A percentile compares a stretch with the other conserved stretches of the same genome.
Evolutionary conservation across 441 rosid species (phyloP).

Genomic region (Cnidoscolus chayamansa): DNA sequence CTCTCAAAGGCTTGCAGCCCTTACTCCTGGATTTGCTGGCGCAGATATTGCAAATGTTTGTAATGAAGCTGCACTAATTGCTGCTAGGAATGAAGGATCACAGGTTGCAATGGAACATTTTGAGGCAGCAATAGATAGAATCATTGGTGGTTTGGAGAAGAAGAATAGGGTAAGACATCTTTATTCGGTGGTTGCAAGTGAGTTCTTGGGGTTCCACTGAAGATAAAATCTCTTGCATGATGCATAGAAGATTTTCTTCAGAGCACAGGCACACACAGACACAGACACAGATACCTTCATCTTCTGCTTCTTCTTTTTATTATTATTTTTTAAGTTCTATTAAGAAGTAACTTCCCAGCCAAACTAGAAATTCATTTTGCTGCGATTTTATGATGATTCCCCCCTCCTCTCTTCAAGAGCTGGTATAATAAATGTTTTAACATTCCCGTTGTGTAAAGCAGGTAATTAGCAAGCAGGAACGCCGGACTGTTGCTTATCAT

Average conservation of each 20-base stretch:
- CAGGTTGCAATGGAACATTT: conserved; percentile 56
- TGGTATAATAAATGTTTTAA: neutral
- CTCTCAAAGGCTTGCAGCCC: conserved; percentile 70
- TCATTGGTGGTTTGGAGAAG: conserved; percentile 73
- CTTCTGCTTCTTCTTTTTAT: too few relatives aligned
- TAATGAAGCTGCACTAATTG: conserved; percentile 74
- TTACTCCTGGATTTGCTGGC: conserved; percentile 72
- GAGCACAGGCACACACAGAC: neutral
- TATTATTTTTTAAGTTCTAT: neutral
- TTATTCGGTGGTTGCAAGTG: neutral
- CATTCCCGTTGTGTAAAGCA: conserved; percentile 25
- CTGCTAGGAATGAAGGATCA: conserved; percentile 50
- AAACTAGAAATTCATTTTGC: neutral
- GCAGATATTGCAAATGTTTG: conserved; percentile 79
- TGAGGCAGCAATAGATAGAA: conserved; percentile 65
- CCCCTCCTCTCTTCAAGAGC: neutral
- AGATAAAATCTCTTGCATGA: neutral
- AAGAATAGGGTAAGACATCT: conserved; percentile 49
- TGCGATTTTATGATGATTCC: neutral
- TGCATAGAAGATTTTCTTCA: neutral
- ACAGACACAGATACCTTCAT: too few relatives aligned
- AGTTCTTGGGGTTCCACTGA: neutral
- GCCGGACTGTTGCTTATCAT: conserved; percentile 56
- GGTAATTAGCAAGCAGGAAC: conserved; percentile 69
- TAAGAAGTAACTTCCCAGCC: neutral